Evolutionary conservation across 352 stramenopile genomes (phyloP), one percentile per base, ranked within the genome.

Genomic region (Phytopythium aichiense): DNA sequence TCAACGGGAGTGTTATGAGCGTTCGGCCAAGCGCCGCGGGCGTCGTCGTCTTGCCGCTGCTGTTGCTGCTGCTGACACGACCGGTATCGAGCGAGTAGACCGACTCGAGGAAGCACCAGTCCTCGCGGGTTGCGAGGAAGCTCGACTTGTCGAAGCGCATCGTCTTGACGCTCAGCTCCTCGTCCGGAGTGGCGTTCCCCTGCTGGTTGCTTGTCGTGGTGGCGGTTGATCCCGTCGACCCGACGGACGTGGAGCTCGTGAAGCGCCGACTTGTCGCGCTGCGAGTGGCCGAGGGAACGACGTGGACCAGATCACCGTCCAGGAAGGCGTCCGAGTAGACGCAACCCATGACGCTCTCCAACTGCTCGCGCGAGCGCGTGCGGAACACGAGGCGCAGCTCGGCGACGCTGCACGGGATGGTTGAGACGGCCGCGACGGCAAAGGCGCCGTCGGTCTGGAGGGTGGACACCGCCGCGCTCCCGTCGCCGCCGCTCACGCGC

Each of bases 61-160:
- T 16, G n/a, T 16, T 9, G 22, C n/a, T 50, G n/a, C 15, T 38
- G 25, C 30, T 33, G n/a, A 49, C n/a, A n/a, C 25, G 53, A 31
- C 5, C 46, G 49, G 45, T 2, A 33, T 46, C 20, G 60, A 55
- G 33, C 2, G 62, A 64, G 16, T 66, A 58, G 9, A 67, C 63
- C 12, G 70, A 75, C 48, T 86, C 77, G 35, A 84, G 59, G 51
- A 79, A 77, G 43, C 71, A 77, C 76, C 73, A 84, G 37, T 71
- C 54, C 15, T 77, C 68, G 52, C 71, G 68, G 38, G 65, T 78
- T 9, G 67, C 67, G 38, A 85, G 80, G 18, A 79, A 40, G 20
- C 53, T 65, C 15, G 66, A 13, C 18, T 68, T 71, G 31, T 76
- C 72, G 54, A 85, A 82, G 11, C 65, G 78, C 28, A 69, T 31